These are phyloP conservation scores for Cytospora schulzeri DNA, from an alignment of 2,329 filamentous ascomycete genomes.

Conservation along the genomic window DNA sequence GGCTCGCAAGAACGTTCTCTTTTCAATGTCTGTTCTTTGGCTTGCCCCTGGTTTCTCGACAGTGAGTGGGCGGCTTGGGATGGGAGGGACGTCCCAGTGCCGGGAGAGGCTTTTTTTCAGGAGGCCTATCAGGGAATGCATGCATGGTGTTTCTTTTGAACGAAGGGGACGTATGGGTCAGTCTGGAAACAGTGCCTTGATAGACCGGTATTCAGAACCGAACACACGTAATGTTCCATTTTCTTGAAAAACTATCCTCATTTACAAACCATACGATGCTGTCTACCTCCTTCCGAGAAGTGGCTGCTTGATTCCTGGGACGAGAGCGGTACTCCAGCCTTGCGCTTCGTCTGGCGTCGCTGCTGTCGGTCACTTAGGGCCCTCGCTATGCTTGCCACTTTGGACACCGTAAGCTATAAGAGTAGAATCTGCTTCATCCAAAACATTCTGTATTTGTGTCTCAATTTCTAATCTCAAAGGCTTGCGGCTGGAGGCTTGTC, in stretches of 20 bases:
- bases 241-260: not conserved
- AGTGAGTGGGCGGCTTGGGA: conserved; percentile 50
- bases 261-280: not conserved
- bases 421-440: not conserved
- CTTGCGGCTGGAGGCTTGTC: not conserved
- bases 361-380: not conserved
- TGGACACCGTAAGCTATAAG: not conserved
- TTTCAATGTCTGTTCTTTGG: not conserved
- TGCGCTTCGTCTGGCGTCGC: not conserved
- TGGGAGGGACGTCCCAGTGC: conserved; percentile 61
- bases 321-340: not conserved
- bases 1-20: no score
- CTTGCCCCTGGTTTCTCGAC: conserved; percentile 42
- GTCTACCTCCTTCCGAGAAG: not conserved
- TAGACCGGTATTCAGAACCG: conserved; percentile 1
- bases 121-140: not conserved
- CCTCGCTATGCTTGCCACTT: not conserved
- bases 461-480: conserved; percentile 4
- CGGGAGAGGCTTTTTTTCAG: conserved; percentile 13
- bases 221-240: not conserved
- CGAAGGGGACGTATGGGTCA: conserved; percentile 4
- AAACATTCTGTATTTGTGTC: conserved; percentile 21
- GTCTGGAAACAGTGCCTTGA: not conserved
- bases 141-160: conserved; percentile 8
- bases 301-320: not conserved